Base-by-base conservation (phyloP, 805 yeast genomes). In the Sporopachydermia quercuum region DNA sequence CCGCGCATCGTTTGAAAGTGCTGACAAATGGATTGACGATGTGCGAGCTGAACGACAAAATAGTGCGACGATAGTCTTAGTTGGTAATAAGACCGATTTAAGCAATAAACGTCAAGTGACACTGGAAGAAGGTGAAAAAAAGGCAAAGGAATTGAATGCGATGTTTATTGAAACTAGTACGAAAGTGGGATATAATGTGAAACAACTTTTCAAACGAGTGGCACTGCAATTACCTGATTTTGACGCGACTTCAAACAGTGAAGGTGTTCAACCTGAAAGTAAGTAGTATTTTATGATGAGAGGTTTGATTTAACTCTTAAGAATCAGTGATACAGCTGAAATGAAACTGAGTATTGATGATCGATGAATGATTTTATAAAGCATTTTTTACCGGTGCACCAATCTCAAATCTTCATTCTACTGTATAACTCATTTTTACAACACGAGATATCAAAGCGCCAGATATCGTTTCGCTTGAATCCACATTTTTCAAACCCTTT, bases 171-270 rank as follows among this genome's bases (percentile, higher is more conserved):
- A 91, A 55, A 89, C 97, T 1, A 80, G 94, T 44, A 89, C 97
- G 6, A 89, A 87, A 61, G 86, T 86, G 37, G 96, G 96, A 19
- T 82, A 87, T 57, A 91, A 91, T 50, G 96, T 91, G 41, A 89
- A 89, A 61, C 71, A 75, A 41, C 63, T 91, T 46, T 89, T 91
- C 63, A 84, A 86, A 54, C 82, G 80, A 54, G 81, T 89, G 45
- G 98, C 97, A 11, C 82, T 81, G 54, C 74, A 83, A 42, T 68
- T 91, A 44, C 97, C 97, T 2, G 96, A 87, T 41, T 76, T 84
- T 52, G 78, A 73, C 48, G 58, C 59, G 19, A 40, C 37, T 39
- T 55, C 53, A 19, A 49, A 49, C n/a, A 33, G 36, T 36, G 47
- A 15, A 8, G 8, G n/a, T 5, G 16, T 8, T 8, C 38, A 36